These are phyloP conservation scores for Mycena venus DNA, from an alignment of 768 basidiomycete genomes.

Conservation along the genomic window DNA sequence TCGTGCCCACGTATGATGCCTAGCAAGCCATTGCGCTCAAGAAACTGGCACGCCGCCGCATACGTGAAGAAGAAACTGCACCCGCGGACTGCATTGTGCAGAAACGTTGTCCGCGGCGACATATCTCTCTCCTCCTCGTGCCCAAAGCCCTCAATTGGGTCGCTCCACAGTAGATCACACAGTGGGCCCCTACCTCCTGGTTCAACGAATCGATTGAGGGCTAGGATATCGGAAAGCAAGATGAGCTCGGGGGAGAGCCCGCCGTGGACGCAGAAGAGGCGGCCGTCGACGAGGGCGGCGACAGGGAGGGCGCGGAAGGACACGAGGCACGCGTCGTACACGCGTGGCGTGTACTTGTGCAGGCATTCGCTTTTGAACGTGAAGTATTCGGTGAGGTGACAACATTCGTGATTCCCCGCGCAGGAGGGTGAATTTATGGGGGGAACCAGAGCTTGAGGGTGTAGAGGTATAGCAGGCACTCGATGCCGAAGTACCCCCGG, in stretches of 20 bases:
- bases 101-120: slow-evolving; percentile 68
- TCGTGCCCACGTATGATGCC: slow-evolving; percentile 97
- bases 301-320: slow-evolving; percentile 94
- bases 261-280: slow-evolving; percentile 98
- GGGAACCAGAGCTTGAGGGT: slow-evolving; percentile 94
- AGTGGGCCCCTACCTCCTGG: slow-evolving; percentile 92
- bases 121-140: slow-evolving; percentile 78
- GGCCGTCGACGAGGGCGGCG: slow-evolving; percentile 91
- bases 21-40: slow-evolving; percentile 90
- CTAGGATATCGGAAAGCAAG: slow-evolving; percentile 79
- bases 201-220: slow-evolving; percentile 95
- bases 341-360: slow-evolving; percentile 87
- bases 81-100: slow-evolving; percentile 89
- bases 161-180: slow-evolving; percentile 97
- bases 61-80: slow-evolving; percentile 96
- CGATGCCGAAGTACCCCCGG: slow-evolving; percentile 90
- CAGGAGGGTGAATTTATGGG: slow-evolving; percentile 81
- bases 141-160: slow-evolving; percentile 92
- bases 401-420: slow-evolving; percentile 98
- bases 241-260: slow-evolving; percentile 92
- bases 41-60: slow-evolving; percentile 91
- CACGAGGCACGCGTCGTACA: slow-evolving; percentile 94
- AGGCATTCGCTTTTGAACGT: slow-evolving; percentile 98
- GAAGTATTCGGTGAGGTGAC: slow-evolving; percentile 96
- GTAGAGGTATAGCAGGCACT: slow-evolving; percentile 95